These are phyloP conservation scores for Amanita phalloides DNA, from an alignment of 768 basidiomycete species.

Conservation along the genomic window DNA sequence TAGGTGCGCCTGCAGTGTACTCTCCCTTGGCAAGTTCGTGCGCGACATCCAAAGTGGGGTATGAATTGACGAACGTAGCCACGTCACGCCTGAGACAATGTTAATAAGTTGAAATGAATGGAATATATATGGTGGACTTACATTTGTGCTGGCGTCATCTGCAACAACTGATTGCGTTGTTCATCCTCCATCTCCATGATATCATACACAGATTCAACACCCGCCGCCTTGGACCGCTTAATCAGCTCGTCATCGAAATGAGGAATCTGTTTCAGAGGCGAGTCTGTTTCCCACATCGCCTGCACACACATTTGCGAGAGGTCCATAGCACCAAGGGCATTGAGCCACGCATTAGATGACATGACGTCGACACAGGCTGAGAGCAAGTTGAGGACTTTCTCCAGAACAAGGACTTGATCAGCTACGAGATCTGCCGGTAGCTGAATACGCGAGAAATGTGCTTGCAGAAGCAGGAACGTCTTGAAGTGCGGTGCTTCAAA, in stretches of 20 bases:
- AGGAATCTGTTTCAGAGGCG: constrained; percentile 90
- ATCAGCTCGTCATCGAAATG: constrained; percentile 92
- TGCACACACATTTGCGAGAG: constrained; percentile 98
- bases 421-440: constrained; percentile 90
- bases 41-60: constrained; percentile 89
- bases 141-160: constrained; percentile 85
- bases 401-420: constrained; percentile 79
- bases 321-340: constrained; percentile 94
- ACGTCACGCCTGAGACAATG: constrained; percentile 67
- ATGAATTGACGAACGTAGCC: constrained; percentile 92
- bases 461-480: constrained; percentile 92
- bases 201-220: constrained; percentile 88
- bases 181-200: constrained; percentile 98
- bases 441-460: constrained; percentile 90
- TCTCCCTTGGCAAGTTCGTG: constrained; percentile 82
- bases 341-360: constrained; percentile 94
- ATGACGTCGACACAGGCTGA: constrained; percentile 97
- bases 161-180: constrained; percentile 66
- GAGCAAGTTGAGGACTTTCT: constrained; percentile 83
- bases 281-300: constrained; percentile 96
- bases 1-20: constrained; percentile 81
- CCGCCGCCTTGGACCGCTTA: constrained; percentile 72
- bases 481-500: constrained; percentile 98
- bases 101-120: constrained; percentile 9
- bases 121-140: constrained; percentile 31